Conservation (phyloP, 164 flowering plant genomes). For the Annona squamosa region DNA sequence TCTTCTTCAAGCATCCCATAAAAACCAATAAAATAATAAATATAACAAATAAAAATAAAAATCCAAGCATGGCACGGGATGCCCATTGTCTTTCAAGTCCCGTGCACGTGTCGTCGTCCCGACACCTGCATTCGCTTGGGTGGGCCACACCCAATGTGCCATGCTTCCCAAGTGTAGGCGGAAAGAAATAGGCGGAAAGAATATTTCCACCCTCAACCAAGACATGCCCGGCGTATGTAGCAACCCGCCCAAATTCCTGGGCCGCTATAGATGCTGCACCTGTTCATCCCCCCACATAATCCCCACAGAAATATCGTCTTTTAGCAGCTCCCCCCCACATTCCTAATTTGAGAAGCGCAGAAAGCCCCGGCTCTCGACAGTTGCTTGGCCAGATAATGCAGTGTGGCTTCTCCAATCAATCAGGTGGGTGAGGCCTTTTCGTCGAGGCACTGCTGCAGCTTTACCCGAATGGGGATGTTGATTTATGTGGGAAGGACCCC, state of each 20-base stretch:
- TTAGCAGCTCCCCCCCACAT: too few relatives aligned
- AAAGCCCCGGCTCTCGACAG: not conserved
- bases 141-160: not conserved
- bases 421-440: not conserved
- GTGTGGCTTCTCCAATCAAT: not conserved
- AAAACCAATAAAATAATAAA: not conserved
- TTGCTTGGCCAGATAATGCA: not conserved
- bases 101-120: not conserved
- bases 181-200: conserved; percentile 8
- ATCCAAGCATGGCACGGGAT: too few relatives aligned
- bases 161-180: not conserved
- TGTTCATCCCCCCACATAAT: too few relatives aligned
- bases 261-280: too few relatives aligned
- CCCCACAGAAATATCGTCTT: too few relatives aligned
- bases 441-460: not conserved
- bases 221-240: conserved; percentile 13
- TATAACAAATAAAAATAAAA: too few relatives aligned
- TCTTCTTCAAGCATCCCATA: not conserved
- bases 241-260: not conserved
- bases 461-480: not conserved
- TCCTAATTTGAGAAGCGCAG: too few relatives aligned
- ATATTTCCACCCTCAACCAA: conserved; percentile 10
- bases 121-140: not conserved
- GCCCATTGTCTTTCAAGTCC: too few relatives aligned
- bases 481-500: too few relatives aligned